Evolutionary conservation across 2,329 filamentous ascomycete genomes (phyloP).

Genomic region (Cladophialophora yegresii): DNA sequence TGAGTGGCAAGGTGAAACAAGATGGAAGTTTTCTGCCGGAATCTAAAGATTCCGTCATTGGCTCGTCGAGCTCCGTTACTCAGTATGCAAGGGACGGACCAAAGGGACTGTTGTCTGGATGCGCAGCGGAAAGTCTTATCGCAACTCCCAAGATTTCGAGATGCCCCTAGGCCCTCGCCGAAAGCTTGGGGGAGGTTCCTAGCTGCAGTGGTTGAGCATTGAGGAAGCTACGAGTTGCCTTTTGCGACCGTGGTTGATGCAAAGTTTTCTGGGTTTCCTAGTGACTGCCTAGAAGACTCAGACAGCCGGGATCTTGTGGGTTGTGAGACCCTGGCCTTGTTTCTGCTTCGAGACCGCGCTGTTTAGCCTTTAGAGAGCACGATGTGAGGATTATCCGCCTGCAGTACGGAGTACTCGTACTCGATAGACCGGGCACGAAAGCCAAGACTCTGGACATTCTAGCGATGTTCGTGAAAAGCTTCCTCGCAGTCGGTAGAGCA

Average conservation of each 20-base stretch:
- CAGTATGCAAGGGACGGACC: not conserved
- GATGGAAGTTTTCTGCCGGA: not conserved
- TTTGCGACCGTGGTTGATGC: not conserved
- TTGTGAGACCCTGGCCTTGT: not conserved
- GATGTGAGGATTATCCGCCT: not conserved
- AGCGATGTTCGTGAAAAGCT: not conserved
- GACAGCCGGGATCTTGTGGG: not conserved
- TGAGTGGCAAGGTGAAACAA: not conserved
- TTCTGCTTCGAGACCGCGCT: too few species aligned
- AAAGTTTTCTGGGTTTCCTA: not conserved
- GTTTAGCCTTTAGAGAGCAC: not conserved
- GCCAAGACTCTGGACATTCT: not conserved
- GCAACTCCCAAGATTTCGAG: not conserved
- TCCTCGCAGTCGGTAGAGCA: not conserved
- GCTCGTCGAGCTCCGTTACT: not conserved
- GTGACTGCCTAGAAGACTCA: not conserved
- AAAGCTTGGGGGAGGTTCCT: not conserved
- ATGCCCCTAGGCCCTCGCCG: not conserved
- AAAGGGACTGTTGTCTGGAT: not conserved
- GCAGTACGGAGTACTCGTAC: too few species aligned
- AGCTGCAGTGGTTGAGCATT: not conserved
- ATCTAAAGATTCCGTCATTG: too few species aligned
- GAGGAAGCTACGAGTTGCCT: not conserved
- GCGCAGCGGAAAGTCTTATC: not conserved
- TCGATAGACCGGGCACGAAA: not conserved